These are phyloP conservation scores for Dicorynia guianensis DNA, from an alignment of 306 rosid species.

Conservation along the genomic window DNA sequence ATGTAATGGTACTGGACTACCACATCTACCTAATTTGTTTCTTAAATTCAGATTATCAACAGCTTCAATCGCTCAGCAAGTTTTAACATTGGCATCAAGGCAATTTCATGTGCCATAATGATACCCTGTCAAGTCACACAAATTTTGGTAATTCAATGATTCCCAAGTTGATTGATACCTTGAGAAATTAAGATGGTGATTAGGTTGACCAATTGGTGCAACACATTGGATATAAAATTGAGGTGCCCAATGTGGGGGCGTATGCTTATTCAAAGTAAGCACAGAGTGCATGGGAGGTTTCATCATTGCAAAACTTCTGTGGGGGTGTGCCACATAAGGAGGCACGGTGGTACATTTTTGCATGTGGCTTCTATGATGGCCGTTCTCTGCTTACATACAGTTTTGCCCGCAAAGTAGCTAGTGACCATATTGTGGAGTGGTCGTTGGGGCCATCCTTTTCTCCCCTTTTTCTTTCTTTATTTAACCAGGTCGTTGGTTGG, in stretches of 20 bases:
- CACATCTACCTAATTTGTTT: neutral
- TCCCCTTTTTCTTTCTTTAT: constrained; percentile 1
- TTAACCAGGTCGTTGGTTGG: neutral
- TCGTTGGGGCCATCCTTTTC: constrained; percentile 46
- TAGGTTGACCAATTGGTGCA: constrained; percentile 40
- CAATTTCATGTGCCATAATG: too few species aligned
- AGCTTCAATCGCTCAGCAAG: too few species aligned
- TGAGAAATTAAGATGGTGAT: constrained; percentile 37
- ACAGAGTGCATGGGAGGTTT: constrained; percentile 45
- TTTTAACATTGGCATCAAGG: too few species aligned
- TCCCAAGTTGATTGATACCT: neutral
- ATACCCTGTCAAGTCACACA: too few species aligned
- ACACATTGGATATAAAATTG: constrained; percentile 31
- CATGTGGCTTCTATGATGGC: constrained; percentile 53
- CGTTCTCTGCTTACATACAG: constrained; percentile 37
- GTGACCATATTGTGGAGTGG: constrained; percentile 47
- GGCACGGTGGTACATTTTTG: constrained; percentile 44
- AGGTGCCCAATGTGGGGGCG: constrained; percentile 27
- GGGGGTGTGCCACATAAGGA: constrained; percentile 39
- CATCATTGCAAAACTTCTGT: constrained; percentile 37
- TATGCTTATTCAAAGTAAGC: constrained; percentile 22
- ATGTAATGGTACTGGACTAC: neutral
- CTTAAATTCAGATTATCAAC: too few species aligned
- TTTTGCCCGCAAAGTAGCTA: constrained; percentile 45
- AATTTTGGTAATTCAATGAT: neutral